A percentile compares a stretch with the other conserved stretches of the same genome.
Evolutionary conservation across 2,329 filamentous ascomycete species (phyloP).

Genomic region (Clonostachys chloroleuca): DNA sequence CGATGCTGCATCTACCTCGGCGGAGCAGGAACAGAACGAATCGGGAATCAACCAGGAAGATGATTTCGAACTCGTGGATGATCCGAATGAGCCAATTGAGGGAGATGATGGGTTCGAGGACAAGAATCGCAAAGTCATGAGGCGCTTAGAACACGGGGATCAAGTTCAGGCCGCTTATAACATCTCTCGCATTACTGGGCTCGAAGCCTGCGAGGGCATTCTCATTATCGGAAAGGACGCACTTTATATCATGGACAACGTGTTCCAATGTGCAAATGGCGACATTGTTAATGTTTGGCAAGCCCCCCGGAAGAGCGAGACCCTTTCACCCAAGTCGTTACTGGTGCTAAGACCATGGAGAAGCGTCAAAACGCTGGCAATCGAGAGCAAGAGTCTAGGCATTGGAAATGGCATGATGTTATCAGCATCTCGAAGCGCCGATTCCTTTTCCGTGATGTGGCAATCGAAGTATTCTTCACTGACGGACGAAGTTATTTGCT

Average conservation of each 20-base stretch:
- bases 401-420: slow-evolving; percentile 92
- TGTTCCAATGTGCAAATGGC: slow-evolving; percentile 90
- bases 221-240: slow-evolving; percentile 89
- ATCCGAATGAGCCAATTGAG: slow-evolving; percentile 80
- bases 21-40: background rate
- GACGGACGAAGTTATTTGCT: slow-evolving; percentile 93
- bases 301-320: slow-evolving; percentile 86
- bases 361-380: slow-evolving; percentile 53
- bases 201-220: slow-evolving; percentile 91
- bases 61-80: slow-evolving; percentile 93
- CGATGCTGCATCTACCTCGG: background rate
- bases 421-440: slow-evolving; percentile 94
- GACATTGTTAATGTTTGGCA: slow-evolving; percentile 98
- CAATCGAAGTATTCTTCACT: slow-evolving; percentile 95
- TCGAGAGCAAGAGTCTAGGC: slow-evolving; percentile 74
- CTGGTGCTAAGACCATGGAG: slow-evolving; percentile 56
- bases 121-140: slow-evolving; percentile 97
- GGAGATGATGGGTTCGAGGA: slow-evolving; percentile 78
- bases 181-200: slow-evolving; percentile 85
- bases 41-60: slow-evolving; percentile 58
- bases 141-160: slow-evolving; percentile 84
- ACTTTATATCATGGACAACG: slow-evolving; percentile 92
- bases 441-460: slow-evolving; percentile 92
- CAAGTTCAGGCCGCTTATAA: slow-evolving; percentile 93
- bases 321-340: slow-evolving; percentile 91